Evolutionary conservation across 768 basidiomycete species (phyloP), one percentile per base, ranked within the genome.

Genomic region (Lactarius sp.): DNA sequence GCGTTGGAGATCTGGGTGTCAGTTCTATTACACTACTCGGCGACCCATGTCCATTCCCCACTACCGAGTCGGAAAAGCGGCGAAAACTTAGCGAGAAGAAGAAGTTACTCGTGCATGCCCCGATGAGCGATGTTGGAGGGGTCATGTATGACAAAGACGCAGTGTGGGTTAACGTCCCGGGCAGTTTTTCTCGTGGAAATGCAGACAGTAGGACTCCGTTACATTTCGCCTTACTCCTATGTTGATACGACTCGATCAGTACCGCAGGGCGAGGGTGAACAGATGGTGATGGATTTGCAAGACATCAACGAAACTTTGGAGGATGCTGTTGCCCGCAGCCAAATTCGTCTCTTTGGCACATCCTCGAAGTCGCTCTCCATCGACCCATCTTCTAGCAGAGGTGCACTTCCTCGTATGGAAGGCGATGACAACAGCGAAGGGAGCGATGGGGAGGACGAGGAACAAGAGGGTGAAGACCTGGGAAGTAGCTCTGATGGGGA

Each of bases 41-140:
- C n/a, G 97, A 99, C 73, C 97, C 97, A 0, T 98, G 97, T 77
- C 95, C 97, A 1, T 75, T 98, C 20, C 97, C 97, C 3, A 91
- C 93, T 31, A 83, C 84, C 0, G 91, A 96, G 49, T 90, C 90
- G 56, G 97, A 98, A 77, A 94, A 91, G 76, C 75, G 92, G 65
- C 76, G 96, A 66, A 95, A 92, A 74, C 79, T 99, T 70, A 95
- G 92, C 69, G 97, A 98, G 75, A 96, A 97, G 79, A 92, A 90
- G 74, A 95, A 91, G 72, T 72, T 93, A 46, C 77, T 96, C 1
- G 85, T 98, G 1, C 93, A 98, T 73, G 97, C 97, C 16, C 97
- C 97, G 1, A 98, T 99, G 97, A 97, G 94, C 73, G 96, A 98
- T 70, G 88, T 98, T 2, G 96, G 96, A 12, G 97, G 96, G 3